Evolutionary conservation across 768 basidiomycete genomes (phyloP).

Genomic region (Xerocomellus amylosporus): DNA sequence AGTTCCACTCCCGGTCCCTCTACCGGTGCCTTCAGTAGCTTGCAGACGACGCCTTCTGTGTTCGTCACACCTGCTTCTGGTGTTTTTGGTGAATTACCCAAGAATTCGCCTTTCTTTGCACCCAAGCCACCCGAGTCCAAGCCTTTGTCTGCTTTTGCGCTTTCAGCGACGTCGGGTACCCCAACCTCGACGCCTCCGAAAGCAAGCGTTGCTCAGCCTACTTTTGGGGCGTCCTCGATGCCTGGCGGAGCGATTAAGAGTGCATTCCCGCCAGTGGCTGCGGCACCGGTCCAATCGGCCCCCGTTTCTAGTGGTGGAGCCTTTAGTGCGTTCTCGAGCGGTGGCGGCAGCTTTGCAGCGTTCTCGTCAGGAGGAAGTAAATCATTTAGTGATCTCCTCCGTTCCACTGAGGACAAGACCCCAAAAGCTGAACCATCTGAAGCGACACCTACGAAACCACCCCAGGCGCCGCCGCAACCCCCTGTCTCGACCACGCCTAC

Average conservation of each 20-base stretch:
- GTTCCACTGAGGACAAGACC: conserved; percentile 34
- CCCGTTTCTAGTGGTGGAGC: conserved; percentile 18
- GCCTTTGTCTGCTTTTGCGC: conserved; percentile 40
- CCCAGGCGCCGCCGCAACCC: background rate
- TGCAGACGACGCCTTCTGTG: conserved; percentile 32
- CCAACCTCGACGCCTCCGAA: conserved; percentile 26
- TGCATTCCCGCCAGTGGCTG: conserved; percentile 13
- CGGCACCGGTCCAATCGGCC: conserved; percentile 7
- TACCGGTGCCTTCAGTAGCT: conserved; percentile 40
- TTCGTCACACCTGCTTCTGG: conserved; percentile 40
- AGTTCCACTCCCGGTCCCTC: conserved; percentile 26
- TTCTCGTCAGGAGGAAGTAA: conserved; percentile 46
- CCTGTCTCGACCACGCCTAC: conserved; percentile 8
- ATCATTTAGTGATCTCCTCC: conserved; percentile 63
- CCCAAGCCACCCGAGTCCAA: conserved; percentile 31
- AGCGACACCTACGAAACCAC: conserved; percentile 8
- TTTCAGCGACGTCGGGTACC: conserved; percentile 12
- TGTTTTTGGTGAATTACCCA: conserved; percentile 34
- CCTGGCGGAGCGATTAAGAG: conserved; percentile 22
- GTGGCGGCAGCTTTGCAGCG: conserved; percentile 48
- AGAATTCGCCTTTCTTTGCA: conserved; percentile 56
- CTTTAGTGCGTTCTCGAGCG: conserved; percentile 31
- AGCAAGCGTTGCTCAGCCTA: conserved; percentile 23
- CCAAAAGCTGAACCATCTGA: conserved; percentile 20
- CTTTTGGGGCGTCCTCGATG: conserved; percentile 41